Evolutionary conservation across 768 basidiomycete species (phyloP).

Genomic region (Gyrodon lividus): DNA sequence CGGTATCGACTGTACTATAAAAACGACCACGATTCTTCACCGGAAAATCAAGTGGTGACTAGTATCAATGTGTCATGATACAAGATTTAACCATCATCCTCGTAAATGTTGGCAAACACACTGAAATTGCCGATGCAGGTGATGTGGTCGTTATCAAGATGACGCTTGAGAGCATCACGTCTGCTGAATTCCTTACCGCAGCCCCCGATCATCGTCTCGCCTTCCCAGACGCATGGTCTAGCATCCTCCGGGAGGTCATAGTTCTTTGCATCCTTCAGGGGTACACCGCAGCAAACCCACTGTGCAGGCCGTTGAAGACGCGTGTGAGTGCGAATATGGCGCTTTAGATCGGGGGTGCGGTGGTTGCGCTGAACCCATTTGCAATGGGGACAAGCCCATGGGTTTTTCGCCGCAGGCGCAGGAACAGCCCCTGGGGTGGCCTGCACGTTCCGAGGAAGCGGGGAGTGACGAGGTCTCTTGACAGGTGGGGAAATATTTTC

Average conservation of each 20-base stretch:
- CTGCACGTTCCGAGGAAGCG: slow-evolving; percentile 48
- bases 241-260: slow-evolving; percentile 23
- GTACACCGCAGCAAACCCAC: slow-evolving; percentile 40
- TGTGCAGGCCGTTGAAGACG: slow-evolving; percentile 34
- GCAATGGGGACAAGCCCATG: slow-evolving; percentile 47
- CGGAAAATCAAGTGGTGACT: background rate
- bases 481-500: background rate
- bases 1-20: background rate
- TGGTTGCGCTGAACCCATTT: slow-evolving; percentile 46
- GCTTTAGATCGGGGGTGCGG: slow-evolving; percentile 57
- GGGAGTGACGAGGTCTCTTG: slow-evolving; percentile 34
- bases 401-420: slow-evolving; percentile 30
- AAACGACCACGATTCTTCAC: slow-evolving; percentile 3
- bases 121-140: slow-evolving; percentile 33
- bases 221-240: slow-evolving; percentile 27
- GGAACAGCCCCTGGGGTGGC: slow-evolving; percentile 23
- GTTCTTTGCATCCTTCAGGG: slow-evolving; percentile 22
- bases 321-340: slow-evolving; percentile 56
- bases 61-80: background rate
- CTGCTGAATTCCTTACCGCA: slow-evolving; percentile 38
- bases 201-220: slow-evolving; percentile 35
- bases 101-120: slow-evolving; percentile 25
- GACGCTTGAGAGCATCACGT: slow-evolving; percentile 41
- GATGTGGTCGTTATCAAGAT: slow-evolving; percentile 37
- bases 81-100: slow-evolving; percentile 21